phyloP scores from a whole-genome alignment of 495 filamentous ascomycete species.

The Penicillium nucicola region DNA sequence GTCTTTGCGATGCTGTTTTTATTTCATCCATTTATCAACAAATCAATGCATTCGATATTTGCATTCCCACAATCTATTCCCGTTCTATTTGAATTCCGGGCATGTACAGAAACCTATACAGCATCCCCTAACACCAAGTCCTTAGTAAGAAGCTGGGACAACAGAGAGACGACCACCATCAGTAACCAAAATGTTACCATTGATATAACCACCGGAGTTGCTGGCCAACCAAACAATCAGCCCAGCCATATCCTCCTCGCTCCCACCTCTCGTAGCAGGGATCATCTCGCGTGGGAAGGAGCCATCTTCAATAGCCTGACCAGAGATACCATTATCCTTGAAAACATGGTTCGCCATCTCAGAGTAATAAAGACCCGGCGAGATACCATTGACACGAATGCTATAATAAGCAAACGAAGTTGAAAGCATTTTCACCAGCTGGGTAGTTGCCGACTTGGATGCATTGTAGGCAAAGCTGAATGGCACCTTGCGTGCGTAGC shows the following conservation, averaged over 20 bases:
- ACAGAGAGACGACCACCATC: constrained; percentile 58
- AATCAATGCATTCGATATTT: neutral
- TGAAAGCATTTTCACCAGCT: constrained; percentile 61
- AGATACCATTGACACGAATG: constrained; percentile 64
- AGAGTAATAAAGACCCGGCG: constrained; percentile 62
- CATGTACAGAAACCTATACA: neutral
- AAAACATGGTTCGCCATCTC: constrained; percentile 54
- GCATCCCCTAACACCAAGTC: neutral
- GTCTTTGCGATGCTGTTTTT: no score
- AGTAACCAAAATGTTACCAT: constrained; percentile 53
- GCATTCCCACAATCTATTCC: neutral
- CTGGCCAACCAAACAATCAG: constrained; percentile 61
- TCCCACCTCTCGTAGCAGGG: constrained; percentile 51
- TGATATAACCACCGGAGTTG: constrained; percentile 57
- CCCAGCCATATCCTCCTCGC: constrained; percentile 61
- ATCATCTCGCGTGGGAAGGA: constrained; percentile 44
- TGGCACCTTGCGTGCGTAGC: constrained; percentile 52
- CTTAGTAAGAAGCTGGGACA: constrained; percentile 47
- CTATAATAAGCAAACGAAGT: constrained; percentile 51
- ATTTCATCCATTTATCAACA: no score
- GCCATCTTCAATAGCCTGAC: constrained; percentile 32
- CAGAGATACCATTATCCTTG: constrained; percentile 11
- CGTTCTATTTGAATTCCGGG: neutral
- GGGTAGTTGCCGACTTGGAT: constrained; percentile 62
- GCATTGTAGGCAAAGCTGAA: constrained; percentile 60